A percentile compares a stretch with the other conserved stretches of the same genome.
phyloP scores from a whole-genome alignment of 1,284 basidiomycete genomes.

The Ustilago xerochloae region DNA sequence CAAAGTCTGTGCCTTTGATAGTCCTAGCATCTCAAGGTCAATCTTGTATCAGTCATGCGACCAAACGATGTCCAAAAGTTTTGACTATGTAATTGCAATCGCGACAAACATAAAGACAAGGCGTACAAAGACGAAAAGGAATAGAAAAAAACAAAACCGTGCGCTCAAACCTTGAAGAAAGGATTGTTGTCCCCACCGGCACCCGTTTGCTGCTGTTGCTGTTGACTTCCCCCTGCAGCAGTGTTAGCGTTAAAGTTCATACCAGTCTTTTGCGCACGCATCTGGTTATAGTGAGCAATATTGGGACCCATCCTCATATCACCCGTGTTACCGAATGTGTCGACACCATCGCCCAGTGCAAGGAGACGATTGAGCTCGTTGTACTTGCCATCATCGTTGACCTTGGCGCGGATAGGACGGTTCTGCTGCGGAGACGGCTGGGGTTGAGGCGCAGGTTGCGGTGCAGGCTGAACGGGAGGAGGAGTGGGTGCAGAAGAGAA shows the following conservation, averaged over 20 bases:
- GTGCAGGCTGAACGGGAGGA: constrained; percentile 25
- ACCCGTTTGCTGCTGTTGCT: constrained; percentile 16
- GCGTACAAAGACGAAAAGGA: neutral
- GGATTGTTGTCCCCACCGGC: constrained; percentile 45
- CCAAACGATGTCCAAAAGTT: neutral
- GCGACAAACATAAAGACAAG: neutral
- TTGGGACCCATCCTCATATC: constrained; percentile 64
- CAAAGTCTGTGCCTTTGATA: neutral
- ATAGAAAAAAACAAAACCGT: neutral
- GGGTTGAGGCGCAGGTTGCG: constrained; percentile 4
- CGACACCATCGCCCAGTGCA: constrained; percentile 63
- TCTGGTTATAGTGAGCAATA: constrained; percentile 40
- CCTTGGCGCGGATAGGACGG: constrained; percentile 39
- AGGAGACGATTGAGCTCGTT: constrained; percentile 65
- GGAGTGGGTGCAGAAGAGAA: constrained; percentile 50
- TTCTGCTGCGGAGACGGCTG: constrained; percentile 31
- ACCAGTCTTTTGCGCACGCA: constrained; percentile 53
- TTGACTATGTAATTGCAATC: neutral
- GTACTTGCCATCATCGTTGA: constrained; percentile 47
- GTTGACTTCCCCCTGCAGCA: neutral
- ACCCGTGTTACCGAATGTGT: constrained; percentile 67
- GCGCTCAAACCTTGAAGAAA: constrained; percentile 53
- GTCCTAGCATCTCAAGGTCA: neutral
- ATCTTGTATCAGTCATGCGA: neutral
- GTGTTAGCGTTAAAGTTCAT: constrained; percentile 46